Evolutionary conservation across 768 basidiomycete genomes (phyloP), one percentile per base, ranked within the genome.

Genomic region (Suillus clintonianus): DNA sequence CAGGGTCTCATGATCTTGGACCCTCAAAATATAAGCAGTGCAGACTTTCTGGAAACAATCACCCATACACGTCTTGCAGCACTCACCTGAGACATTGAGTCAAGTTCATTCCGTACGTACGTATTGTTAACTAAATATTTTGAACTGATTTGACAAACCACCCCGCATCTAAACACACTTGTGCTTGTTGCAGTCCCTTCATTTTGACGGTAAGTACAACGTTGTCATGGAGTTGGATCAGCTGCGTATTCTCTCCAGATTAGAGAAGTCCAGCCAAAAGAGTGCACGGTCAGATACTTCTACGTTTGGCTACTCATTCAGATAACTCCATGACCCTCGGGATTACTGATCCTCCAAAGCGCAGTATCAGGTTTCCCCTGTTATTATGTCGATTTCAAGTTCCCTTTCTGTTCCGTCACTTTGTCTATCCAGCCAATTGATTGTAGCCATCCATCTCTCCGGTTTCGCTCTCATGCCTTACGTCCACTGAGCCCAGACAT

Each of bases 181-280:
- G 22, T 56, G 10, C 39, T 27, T 36, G 24, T 56, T 56, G 24
- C 37, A 27, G 27, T 56, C 17, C 19, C 51, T 34, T 53, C 67
- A 62, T 62, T 59, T 70, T 64, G 59, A 59, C 67, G 48, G 34
- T 10, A 59, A 30, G 51, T n/a, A 15, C 27, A 17, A 15, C 60
- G 67, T 75, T 64, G 69, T 60, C 47, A 73, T 60, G 63, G 62
- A 5, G 19, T 30, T 30, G 39, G 27, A 37, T 36, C n/a, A 56
- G 15, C 22, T 56, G 36, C 22, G 36, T 57, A 41, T 39, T 24
- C 8, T 56, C 24, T 9, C 37, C 37, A 39, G 37, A 56, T 39
- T 57, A 24, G 36, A 56, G 55, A 56, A 39, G 55, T 24, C 10
- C 36, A 39, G 51, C 32, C 10, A 24, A 39, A 24, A 17, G 10